Percentiles rank a stretch among this genome's conserved stretches.
These are phyloP conservation scores for Phytophthora cactorum DNA, from an alignment of 352 stramenopile genomes.

Conservation along the genomic window DNA sequence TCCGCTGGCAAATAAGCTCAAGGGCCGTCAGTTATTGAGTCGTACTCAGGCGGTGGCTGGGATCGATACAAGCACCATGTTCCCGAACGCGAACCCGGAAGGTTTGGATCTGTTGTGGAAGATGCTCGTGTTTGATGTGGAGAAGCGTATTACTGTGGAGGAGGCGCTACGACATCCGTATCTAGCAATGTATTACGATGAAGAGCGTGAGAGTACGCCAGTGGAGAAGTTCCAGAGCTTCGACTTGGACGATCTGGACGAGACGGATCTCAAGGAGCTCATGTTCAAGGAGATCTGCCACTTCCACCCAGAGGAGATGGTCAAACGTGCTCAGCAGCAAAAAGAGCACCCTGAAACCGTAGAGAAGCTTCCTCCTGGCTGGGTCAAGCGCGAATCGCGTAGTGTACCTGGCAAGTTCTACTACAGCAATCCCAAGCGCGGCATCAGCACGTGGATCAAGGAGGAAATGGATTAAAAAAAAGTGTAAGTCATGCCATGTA, in stretches of 20 bases:
- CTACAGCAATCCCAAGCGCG: slow-evolving; percentile 90
- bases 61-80: slow-evolving; percentile 84
- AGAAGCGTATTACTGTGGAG: slow-evolving; percentile 95
- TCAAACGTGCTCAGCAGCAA: slow-evolving; percentile 85
- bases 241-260: slow-evolving; percentile 83
- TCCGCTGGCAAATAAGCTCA: slow-evolving; percentile 87
- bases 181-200: slow-evolving; percentile 90
- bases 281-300: slow-evolving; percentile 93
- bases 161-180: slow-evolving; percentile 97
- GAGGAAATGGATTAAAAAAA: slow-evolving; percentile 77
- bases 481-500: slow-evolving; percentile 32
- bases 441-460: slow-evolving; percentile 91
- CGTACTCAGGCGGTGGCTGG: slow-evolving; percentile 80
- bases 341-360: slow-evolving; percentile 65
- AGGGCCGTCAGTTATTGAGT: slow-evolving; percentile 83
- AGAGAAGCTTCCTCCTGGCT: slow-evolving; percentile 83
- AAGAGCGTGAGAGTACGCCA: slow-evolving; percentile 63
- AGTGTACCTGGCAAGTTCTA: slow-evolving; percentile 90
- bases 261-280: slow-evolving; percentile 87
- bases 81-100: slow-evolving; percentile 88
- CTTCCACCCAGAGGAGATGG: slow-evolving; percentile 90
- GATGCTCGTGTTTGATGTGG: slow-evolving; percentile 93
- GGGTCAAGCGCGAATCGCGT: slow-evolving; percentile 87
- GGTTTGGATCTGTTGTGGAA: slow-evolving; percentile 87
- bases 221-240: slow-evolving; percentile 89